Evolutionary conservation across 1,284 basidiomycete genomes (phyloP), one percentile per base, ranked within the genome.

Genomic region (Heterobasidion parviporum): DNA sequence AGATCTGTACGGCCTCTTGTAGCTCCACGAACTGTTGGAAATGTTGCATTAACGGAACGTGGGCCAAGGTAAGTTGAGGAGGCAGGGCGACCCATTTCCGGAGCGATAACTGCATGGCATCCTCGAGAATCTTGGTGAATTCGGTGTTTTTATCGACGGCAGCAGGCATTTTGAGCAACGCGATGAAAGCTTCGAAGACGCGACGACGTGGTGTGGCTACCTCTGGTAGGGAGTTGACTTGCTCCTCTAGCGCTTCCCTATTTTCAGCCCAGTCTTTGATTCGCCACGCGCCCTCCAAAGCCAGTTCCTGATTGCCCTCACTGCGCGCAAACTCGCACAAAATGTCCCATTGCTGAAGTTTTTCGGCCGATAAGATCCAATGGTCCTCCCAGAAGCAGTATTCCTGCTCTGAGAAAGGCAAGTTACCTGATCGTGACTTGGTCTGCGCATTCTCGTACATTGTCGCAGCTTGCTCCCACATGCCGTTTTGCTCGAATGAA

Each of bases 381-480:
- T 99, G 97, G 68, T 99, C 98, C 70, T 99, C 97, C 97, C 97
- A 99, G 16, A 99, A 76, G 64, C 92, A 94, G 70, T 97, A 99
- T 70, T 99, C 97, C 6, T 89, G 82, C 71, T 99, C 97, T 38
- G 91, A 90, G 74, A 97, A 99, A 1, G 94, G 87, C 50, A 98
- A 84, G 12, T 82, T 74, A 5, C 93, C 92, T 10, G 84, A 78
- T 49, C 94, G 83, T 6, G 94, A 90, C 68, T 89, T 93, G 63
- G 79, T 86, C 71, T 98, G 95, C 1, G 96, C 97, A 32, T 78
- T 76, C 71, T 99, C 97, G 72, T 99, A 98, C 54, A 89, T 80
- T 61, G 81, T 82, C 57, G 93, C 85, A 0, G 97, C 94, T 66
- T 96, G 89, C 38, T 91, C 89, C 95, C 96, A 99, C 80, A 97